Conservation (phyloP, 2,329 filamentous ascomycete species). For the Botryotinia convoluta region DNA sequence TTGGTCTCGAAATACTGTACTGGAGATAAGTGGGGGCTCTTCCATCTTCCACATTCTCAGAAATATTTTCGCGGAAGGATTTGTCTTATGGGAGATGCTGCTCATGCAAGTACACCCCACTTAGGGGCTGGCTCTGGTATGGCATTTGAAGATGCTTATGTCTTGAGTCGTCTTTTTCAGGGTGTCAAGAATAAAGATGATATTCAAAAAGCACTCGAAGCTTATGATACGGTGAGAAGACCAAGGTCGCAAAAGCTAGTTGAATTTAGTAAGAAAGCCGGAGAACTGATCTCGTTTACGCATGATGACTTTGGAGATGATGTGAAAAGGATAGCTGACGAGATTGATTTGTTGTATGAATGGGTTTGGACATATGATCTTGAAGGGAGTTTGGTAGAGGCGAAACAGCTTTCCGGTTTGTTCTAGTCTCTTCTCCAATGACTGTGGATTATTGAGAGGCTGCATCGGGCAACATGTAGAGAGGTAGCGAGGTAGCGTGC, state of each 20-base stretch:
- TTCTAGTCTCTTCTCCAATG: not conserved
- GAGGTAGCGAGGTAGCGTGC: not conserved
- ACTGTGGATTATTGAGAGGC: not conserved
- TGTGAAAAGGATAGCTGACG: constrained; percentile 38
- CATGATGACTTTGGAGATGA: constrained; percentile 40
- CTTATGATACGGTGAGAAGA: constrained; percentile 48
- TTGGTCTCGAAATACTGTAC: constrained; percentile 13
- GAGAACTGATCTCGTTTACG: constrained; percentile 40
- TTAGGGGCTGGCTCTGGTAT: constrained; percentile 58
- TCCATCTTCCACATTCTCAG: constrained; percentile 43
- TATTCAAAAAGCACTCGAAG: constrained; percentile 44
- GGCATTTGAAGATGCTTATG: constrained; percentile 53
- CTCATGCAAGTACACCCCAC: constrained; percentile 59
- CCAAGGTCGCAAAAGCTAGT: constrained; percentile 24
- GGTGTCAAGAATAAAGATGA: constrained; percentile 38
- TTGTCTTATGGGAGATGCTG: constrained; percentile 59
- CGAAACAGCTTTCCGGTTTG: constrained; percentile 24
- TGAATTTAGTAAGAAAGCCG: constrained; percentile 16
- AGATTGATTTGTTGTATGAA: constrained; percentile 36
- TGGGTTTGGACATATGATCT: constrained; percentile 40
- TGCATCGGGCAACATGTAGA: not conserved
- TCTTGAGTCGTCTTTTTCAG: constrained; percentile 45
- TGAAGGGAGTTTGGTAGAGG: constrained; percentile 38
- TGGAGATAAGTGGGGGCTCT: constrained; percentile 47
- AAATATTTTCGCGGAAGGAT: constrained; percentile 39